Base-by-base conservation (phyloP, 768 basidiomycete species). In the Suillus bovinus region DNA sequence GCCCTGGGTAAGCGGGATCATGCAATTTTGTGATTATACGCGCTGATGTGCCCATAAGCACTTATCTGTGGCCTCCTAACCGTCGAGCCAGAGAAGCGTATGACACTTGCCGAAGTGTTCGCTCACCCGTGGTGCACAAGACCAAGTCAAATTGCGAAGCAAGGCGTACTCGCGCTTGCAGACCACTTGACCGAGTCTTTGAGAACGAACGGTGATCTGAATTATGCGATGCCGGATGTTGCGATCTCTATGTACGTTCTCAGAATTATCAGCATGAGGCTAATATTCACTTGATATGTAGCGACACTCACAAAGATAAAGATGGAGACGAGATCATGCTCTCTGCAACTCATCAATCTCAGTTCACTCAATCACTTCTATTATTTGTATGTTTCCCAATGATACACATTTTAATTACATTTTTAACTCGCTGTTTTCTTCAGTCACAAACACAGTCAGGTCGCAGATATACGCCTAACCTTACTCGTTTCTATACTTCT, bases 391-490 rank as follows among this genome's bases (percentile, higher is more conserved):
- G 90, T 81, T n/a, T 41, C 62, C 61, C 34, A 33, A 47, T 22
- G 41, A 1, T 14, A 41, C 2, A 24, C 5, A 29, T 42, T 27
- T 24, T 29, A 52, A 8, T 39, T 50, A 4, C 4, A 38, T 39
- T 62, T 39, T 56, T 14, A 39, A 11, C 20, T 6, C 3, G 20
- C 27, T 39, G 27, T 16, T 24, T 22, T n/a, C 0, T 33, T 0
- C 67, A 95, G 93, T 91, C 92, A 0, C 90, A 95, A 82, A 93
- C 92, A 0, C 90, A 92, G 77, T 76, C 78, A 1, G 93, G 93
- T 4, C 80, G 78, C 31, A 84, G 86, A 13, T 93, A 93, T 68
- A 87, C 80, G 2, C 89, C 91, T 0, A 83, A 87, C 62, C 81
- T 93, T 20, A 94, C 93, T 0, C 87, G 93, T 0, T 94, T 95